Conservation (phyloP, 2,329 filamentous ascomycete genomes). For the Exophiala alcalophila region DNA sequence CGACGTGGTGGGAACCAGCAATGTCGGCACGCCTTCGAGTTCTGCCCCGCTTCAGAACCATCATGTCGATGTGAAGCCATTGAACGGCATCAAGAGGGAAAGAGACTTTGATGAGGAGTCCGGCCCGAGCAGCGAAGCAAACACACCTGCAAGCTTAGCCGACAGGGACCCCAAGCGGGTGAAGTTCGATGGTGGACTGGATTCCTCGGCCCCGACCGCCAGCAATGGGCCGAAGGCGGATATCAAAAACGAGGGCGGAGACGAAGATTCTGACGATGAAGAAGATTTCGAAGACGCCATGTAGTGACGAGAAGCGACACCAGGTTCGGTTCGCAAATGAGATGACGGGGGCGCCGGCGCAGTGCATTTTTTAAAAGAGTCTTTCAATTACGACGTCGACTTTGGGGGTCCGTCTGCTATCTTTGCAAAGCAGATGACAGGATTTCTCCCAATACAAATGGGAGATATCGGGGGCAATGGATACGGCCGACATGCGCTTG, state of each 20-base stretch:
- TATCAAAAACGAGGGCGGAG: slow-evolving; percentile 9
- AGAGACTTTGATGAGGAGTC: slow-evolving; percentile 23
- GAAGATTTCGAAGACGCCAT: slow-evolving; percentile 32
- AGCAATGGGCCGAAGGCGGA: slow-evolving; percentile 3
- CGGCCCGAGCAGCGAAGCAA: slow-evolving; percentile 21
- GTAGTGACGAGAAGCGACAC: too few species aligned
- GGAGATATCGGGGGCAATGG: too few species aligned
- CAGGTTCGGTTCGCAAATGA: too few species aligned
- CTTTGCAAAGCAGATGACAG: too few species aligned
- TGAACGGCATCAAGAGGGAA: slow-evolving; percentile 28
- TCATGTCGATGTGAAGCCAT: slow-evolving; percentile 1
- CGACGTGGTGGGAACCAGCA: slow-evolving; percentile 17
- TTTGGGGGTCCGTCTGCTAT: too few species aligned
- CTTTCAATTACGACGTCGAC: too few species aligned
- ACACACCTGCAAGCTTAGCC: slow-evolving; percentile 20
- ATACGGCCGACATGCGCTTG: too few species aligned
- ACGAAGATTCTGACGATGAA: slow-evolving; percentile 30
- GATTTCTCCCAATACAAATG: too few species aligned
- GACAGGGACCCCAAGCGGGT: slow-evolving; percentile 21
- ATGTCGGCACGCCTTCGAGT: slow-evolving; percentile 22
- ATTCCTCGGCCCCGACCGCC: too few species aligned
- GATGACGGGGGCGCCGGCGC: too few species aligned
- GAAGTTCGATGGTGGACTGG: slow-evolving; percentile 25
- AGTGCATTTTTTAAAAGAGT: too few species aligned
- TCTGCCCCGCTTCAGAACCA: background rate